A percentile compares a stretch with the other conserved stretches of the same genome.
Conservation (phyloP, 306 rosid species). For the Malus sieversii region DNA sequence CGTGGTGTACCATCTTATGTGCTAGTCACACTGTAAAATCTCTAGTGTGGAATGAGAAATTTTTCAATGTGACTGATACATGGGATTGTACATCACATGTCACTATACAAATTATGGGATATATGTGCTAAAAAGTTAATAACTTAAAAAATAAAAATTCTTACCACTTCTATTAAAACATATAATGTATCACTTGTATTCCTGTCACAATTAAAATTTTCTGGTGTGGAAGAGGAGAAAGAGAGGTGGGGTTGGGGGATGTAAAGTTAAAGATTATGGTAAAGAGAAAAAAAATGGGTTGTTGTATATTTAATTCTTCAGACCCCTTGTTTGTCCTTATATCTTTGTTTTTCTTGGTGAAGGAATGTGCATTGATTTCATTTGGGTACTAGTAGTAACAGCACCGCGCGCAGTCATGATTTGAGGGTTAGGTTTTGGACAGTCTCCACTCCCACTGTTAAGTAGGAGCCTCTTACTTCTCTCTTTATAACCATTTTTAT, state of each 20-base stretch:
- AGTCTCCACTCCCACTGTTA: not conserved
- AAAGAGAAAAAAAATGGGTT: constrained; percentile 19
- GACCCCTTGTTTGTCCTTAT: constrained; percentile 48
- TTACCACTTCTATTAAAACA: too few relatives aligned
- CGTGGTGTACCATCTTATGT: too few relatives aligned
- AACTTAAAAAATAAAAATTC: too few relatives aligned
- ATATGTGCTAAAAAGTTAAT: too few relatives aligned
- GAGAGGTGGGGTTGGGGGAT: constrained; percentile 14
- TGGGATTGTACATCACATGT: too few relatives aligned
- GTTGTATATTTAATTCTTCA: constrained; percentile 4
- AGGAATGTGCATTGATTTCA: constrained; percentile 69
- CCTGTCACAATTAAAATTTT: too few relatives aligned
- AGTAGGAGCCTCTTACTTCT: not conserved
- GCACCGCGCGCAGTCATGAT: not conserved
- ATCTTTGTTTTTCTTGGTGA: constrained; percentile 44
- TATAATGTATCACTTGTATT: fast-evolving
- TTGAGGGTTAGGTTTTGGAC: not conserved
- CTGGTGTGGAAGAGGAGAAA: not conserved
- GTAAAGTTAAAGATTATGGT: constrained; percentile 2
- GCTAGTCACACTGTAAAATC: too few relatives aligned
- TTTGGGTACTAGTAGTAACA: not conserved
- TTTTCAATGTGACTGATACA: too few relatives aligned
- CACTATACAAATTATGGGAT: too few relatives aligned
- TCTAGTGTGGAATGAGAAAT: too few relatives aligned
- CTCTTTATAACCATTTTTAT: not conserved